Base-by-base conservation (phyloP, 83 land plant genomes). In the Thuja plicata region DNA sequence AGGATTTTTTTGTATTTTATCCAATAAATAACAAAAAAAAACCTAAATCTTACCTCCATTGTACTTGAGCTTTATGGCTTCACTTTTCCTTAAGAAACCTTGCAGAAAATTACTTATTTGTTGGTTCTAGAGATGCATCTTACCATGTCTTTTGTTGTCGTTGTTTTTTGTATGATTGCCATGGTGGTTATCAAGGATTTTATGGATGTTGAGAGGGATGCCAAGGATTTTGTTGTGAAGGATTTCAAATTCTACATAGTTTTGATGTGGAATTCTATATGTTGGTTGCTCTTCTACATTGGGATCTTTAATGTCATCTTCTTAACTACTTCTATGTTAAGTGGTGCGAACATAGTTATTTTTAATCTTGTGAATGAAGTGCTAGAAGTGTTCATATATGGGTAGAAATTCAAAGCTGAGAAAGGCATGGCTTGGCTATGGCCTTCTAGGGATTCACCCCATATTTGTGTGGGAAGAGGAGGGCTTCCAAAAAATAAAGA, bases 361-460 rank as follows among this genome's bases (percentile, higher is more conserved):
- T 40, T 88, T 30, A 73, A 93, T n/a, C 96, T 95, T 0, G 84
- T 95, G 5, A 90, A 90, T 3, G 93, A 92, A 62, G 43, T 93
- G 9, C 79, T 95, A 7, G 95, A 92, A 5, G 91, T 93, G 15
- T 37, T 91, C 30, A 88, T 95, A 78, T 95, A 84, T 90, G 84
- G 89, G 9, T 96, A 95, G 55, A 91, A 88, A 57, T 94, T 95
- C 81, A 66, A 89, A 82, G 89, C 89, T 0, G 93, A 92, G 13
- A 94, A 95, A 86, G 94, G 90, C 3, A 89, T 95, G 40, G 88
- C 95, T 21, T 95, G 78, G 88, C 55, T 8, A 90, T 95, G 4
- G 89, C 94, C 62, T 88, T 93, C 7, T 95, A 95, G 96, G 95
- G 95, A 55, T 95, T 91, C 80, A 60, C 85, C 48, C 93, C 96